phyloP scores from a whole-genome alignment of 305 asterid genomes.

The Fraxinus xanthoxyloides region DNA sequence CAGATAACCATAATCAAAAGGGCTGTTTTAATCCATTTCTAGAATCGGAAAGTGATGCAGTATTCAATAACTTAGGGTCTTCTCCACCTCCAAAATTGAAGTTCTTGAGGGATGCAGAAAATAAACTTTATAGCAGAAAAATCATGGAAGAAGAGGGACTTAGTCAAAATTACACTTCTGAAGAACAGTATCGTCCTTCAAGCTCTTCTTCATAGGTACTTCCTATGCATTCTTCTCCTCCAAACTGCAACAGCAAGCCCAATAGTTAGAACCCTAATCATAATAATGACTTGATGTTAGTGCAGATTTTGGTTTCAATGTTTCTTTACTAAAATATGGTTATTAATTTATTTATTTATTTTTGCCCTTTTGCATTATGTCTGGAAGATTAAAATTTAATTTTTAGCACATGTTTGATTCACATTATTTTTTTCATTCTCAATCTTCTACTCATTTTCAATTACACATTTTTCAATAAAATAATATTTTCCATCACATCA shows the following conservation, averaged over 20 bases:
- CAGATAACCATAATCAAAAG: not conserved
- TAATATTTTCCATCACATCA: no score
- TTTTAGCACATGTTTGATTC: no score
- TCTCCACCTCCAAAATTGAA: slow-evolving; percentile 45
- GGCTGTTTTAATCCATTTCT: slow-evolving; percentile 17
- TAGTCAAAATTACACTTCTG: slow-evolving; percentile 3
- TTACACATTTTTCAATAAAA: no score
- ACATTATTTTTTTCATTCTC: no score
- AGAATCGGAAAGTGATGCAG: slow-evolving; percentile 33
- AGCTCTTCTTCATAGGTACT: slow-evolving; percentile 35
- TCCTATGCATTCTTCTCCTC: slow-evolving; percentile 35
- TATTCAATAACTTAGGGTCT: slow-evolving; percentile 30
- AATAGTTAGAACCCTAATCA: not conserved
- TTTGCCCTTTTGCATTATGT: not conserved
- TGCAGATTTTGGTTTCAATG: not conserved
- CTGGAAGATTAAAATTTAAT: not conserved
- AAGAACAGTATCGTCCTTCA: slow-evolving; percentile 12
- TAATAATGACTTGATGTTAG: not conserved
- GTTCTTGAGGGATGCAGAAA: slow-evolving; percentile 40
- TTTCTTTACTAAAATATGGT: not conserved
- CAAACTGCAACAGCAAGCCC: not conserved
- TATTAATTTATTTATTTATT: not conserved
- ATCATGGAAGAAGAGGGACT: slow-evolving; percentile 15
- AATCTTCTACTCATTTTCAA: no score
- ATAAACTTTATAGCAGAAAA: slow-evolving; percentile 22